A percentile compares a stretch with the other conserved stretches of the same genome.
Conservation (phyloP, 768 basidiomycete genomes). For the Tulasnella sp. region DNA sequence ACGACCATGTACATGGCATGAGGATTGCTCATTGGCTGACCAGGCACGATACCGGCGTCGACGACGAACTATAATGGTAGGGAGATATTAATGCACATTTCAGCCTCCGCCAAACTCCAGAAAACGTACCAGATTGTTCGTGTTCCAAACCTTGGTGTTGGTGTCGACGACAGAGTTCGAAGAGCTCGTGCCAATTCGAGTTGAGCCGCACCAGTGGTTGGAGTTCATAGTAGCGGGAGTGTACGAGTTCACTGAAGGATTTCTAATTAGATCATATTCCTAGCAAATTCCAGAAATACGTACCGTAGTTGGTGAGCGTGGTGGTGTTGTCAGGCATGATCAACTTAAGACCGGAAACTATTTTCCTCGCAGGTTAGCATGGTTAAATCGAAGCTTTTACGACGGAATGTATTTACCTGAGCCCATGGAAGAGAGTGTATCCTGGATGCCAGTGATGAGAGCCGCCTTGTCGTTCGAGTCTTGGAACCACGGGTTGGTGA, state of each 20-base stretch:
- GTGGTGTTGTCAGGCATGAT: constrained; percentile 62
- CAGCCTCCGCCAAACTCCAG: background rate
- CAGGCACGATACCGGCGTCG: constrained; percentile 45
- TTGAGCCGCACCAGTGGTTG: constrained; percentile 64
- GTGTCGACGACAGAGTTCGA: constrained; percentile 52
- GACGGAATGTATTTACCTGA: background rate
- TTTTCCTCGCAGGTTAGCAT: background rate
- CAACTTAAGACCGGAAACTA: constrained; percentile 51
- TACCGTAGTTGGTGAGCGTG: constrained; percentile 50
- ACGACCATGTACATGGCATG: constrained; percentile 44
- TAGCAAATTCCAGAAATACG: background rate
- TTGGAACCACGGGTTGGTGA: constrained; percentile 56
- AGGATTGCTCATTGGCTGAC: constrained; percentile 43
- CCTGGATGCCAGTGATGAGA: constrained; percentile 51
- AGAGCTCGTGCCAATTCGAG: constrained; percentile 45
- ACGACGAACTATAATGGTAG: constrained; percentile 44
- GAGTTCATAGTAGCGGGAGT: constrained; percentile 43
- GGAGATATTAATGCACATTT: background rate
- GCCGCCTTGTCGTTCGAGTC: constrained; percentile 55
- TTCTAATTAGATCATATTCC: background rate
- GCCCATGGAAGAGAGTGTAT: constrained; percentile 46
- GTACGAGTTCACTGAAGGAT: constrained; percentile 43
- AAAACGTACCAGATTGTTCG: constrained; percentile 43
- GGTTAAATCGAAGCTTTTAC: constrained; percentile 37
- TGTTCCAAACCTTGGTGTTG: constrained; percentile 53